Base-by-base conservation (phyloP, 1,284 basidiomycete genomes). In the Rhodofomes roseus region DNA sequence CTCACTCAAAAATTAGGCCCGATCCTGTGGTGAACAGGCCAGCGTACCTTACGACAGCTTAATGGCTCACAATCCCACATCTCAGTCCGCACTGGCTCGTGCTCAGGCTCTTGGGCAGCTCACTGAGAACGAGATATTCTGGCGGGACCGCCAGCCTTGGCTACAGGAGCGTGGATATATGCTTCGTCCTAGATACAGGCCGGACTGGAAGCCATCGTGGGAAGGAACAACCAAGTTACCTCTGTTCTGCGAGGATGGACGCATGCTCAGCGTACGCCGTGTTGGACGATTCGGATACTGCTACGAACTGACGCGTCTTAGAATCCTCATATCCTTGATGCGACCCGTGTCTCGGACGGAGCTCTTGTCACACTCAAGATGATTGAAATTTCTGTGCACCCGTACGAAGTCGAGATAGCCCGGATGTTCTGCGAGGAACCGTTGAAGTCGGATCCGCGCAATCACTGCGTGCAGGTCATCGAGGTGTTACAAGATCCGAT, bases 391-490 rank as follows among this genome's bases (percentile, higher is more conserved):
- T 44, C 50, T 5, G 52, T 51, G 20, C 56, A 61, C 53, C 61
- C 65, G 0, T 39, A 60, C 14, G 70, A 70, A 43, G 56, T 62
- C 4, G 63, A 63, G 12, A 69, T 73, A n/a, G 54, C 54, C 20
- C 59, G 20, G 9, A 56, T 55, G 18, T 62, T 73, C 31, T 60
- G 64, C 6, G 37, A 60, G 2, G 56, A 56, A 16, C 56, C 63
- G 1, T 34, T 65, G 1, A 55, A 52, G 1, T 55, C 44, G 1
- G 65, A 73, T 56, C 62, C 70, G 1, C 54, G 50, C 1, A 72
- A 73, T 37, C 71, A 71, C 40, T 67, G 66, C 25, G 68, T 70
- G 2, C 71, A 63, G 1, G 50, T 71, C 4, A 58, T 65, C 27
- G 73, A 72, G 3, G 60, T 65, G 0, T 60, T 72, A 9, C 58